A percentile compares a stretch with the other conserved stretches of the same genome.
Evolutionary conservation across 352 stramenopile species (phyloP).

Genomic region (Phytopythium cucurbitacearum): DNA sequence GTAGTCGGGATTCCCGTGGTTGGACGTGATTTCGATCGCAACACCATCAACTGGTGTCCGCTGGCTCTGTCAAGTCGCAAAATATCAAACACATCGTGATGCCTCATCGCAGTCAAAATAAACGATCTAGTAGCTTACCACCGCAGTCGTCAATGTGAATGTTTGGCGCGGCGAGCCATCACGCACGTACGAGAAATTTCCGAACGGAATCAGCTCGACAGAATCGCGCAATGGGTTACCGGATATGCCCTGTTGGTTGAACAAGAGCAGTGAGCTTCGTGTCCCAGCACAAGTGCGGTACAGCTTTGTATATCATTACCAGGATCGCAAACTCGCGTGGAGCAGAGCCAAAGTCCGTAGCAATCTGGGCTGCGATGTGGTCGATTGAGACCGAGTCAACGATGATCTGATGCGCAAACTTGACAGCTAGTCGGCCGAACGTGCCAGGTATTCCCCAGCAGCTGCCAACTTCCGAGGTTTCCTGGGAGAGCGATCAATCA

Average conservation of each 20-base stretch:
- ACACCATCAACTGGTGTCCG: slow-evolving; percentile 57
- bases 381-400: slow-evolving; percentile 71
- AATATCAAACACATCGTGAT: background rate
- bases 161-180: slow-evolving; percentile 52
- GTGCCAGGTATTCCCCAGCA: slow-evolving; percentile 69
- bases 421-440: slow-evolving; percentile 66
- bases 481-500: slow-evolving; percentile 18
- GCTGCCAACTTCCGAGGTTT: slow-evolving; percentile 82
- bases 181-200: slow-evolving; percentile 69
- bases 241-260: slow-evolving; percentile 33
- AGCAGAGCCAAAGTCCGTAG: slow-evolving; percentile 65
- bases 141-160: slow-evolving; percentile 48
- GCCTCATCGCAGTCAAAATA: background rate
- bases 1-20: slow-evolving; percentile 82
- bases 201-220: slow-evolving; percentile 53
- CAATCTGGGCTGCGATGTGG: slow-evolving; percentile 69
- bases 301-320: slow-evolving; percentile 15
- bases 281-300: slow-evolving; percentile 1
- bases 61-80: slow-evolving; percentile 22
- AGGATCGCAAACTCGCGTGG: slow-evolving; percentile 60
- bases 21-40: slow-evolving; percentile 73
- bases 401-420: slow-evolving; percentile 62
- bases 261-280: background rate
- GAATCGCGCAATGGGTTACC: slow-evolving; percentile 33
- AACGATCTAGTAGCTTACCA: slow-evolving; percentile 19